Conservation (phyloP, 768 basidiomycete species). For the Pseudohyphozyma bogoriensis region DNA sequence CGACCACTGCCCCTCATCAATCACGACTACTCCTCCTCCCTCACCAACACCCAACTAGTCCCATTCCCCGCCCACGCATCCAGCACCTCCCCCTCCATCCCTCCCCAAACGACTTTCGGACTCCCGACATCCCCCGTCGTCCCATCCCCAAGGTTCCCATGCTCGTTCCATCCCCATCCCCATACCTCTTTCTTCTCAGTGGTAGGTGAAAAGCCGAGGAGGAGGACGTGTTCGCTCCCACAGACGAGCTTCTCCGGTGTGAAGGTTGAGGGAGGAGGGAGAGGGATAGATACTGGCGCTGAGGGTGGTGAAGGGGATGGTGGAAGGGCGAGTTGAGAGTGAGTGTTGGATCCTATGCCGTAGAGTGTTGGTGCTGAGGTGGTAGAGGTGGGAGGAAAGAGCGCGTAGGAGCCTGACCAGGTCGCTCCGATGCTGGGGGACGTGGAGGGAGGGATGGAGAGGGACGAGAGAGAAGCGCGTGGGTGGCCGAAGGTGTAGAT, state of each 20-base stretch:
- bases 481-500: not conserved
- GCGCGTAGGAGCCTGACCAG: slow-evolving; percentile 13
- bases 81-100: slow-evolving; percentile 10
- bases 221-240: slow-evolving; percentile 77
- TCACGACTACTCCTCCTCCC: not conserved
- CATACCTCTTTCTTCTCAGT: slow-evolving; percentile 45
- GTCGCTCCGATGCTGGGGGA: slow-evolving; percentile 8
- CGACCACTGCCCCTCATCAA: not conserved
- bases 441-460: not conserved
- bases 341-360: slow-evolving; percentile 65
- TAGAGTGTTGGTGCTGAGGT: slow-evolving; percentile 40
- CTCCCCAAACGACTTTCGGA: slow-evolving; percentile 50
- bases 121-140: slow-evolving; percentile 42
- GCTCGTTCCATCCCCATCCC: slow-evolving; percentile 98
- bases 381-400: not conserved
- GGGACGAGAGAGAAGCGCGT: not conserved
- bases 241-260: slow-evolving; percentile 45
- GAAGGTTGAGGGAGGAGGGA: not conserved
- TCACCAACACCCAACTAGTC: slow-evolving; percentile 46
- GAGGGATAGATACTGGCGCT: not conserved
- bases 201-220: slow-evolving; percentile 11
- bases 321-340: slow-evolving; percentile 52
- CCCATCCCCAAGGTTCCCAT: slow-evolving; percentile 67
- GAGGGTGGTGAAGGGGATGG: not conserved
- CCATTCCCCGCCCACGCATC: slow-evolving; percentile 48